phyloP scores from a whole-genome alignment of 108 stramenopile species.

The Conticribra weissflogii region DNA sequence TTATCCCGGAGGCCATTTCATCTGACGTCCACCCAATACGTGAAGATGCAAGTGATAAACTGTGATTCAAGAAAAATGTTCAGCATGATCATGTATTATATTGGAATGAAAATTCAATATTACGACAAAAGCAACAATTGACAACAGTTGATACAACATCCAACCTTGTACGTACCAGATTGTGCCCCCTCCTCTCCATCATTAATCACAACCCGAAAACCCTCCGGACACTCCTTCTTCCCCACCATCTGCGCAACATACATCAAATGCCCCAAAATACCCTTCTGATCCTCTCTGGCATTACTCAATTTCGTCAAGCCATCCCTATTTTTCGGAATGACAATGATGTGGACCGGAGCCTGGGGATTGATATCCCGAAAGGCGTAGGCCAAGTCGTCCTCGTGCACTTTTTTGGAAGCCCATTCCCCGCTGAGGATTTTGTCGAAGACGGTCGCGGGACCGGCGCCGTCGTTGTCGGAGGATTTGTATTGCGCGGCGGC shows the following conservation, averaged over 20 bases:
- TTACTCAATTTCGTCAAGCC: slow-evolving; percentile 91
- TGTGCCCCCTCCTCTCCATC: slow-evolving; percentile 94
- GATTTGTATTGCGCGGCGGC: slow-evolving; percentile 53
- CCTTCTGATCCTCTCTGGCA: slow-evolving; percentile 91
- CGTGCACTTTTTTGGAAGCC: slow-evolving; percentile 88
- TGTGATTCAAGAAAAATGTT: too few species aligned
- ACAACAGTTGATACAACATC: too few species aligned
- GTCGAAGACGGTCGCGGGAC: slow-evolving; percentile 92
- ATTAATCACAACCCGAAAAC: slow-evolving; percentile 95
- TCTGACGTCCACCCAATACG: too few species aligned
- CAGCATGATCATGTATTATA: too few species aligned
- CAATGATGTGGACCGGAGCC: slow-evolving; percentile 93
- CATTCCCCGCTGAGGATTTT: slow-evolving; percentile 88
- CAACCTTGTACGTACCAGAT: too few species aligned
- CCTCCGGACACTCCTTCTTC: slow-evolving; percentile 84
- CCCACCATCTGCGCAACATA: slow-evolving; percentile 89
- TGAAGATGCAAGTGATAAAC: too few species aligned
- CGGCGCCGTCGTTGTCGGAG: slow-evolving; percentile 63
- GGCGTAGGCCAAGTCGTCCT: slow-evolving; percentile 90
- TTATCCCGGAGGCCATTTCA: too few species aligned
- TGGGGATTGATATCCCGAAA: slow-evolving; percentile 95
- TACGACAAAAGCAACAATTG: too few species aligned
- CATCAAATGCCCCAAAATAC: slow-evolving; percentile 93
- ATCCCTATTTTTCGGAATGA: slow-evolving; percentile 96
- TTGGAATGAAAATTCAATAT: too few species aligned